Evolutionary conservation across 306 rosid genomes (phyloP), one percentile per base, ranked within the genome.

Genomic region (Leucaena leucocephala): DNA sequence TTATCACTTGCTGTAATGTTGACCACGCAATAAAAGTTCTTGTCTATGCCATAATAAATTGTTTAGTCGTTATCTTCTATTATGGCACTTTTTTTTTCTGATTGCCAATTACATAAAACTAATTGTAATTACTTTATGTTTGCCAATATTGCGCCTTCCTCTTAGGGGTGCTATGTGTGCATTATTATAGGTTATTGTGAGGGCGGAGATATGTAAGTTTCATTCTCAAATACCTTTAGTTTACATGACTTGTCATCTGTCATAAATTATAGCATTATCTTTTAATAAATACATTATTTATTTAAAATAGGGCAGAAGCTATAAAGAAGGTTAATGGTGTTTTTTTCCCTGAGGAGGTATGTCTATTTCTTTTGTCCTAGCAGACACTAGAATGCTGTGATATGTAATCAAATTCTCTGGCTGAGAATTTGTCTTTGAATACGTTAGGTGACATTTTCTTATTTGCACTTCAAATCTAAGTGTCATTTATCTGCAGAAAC

Each of bases 151-250:
- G 65, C 82, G 74, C 50, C 80, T 72, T 87, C 80, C 58, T 74
- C 76, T 76, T 91, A 93, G 98, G 98, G 98, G 81, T 93, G 98
- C 90, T 93, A 93, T 76, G 98, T 93, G 68, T 93, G 95, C 91
- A 93, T 93, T 70, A 85, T 93, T 72, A 83, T 93, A 68, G 93
- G 98, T 78, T 93, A 88, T 83, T 93, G 98, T 74, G 97, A 88
- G 78, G 93, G 97, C 70, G 98, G 98, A 70, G 98, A 93, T 85
- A 90, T 93, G 98, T 93, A 83, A 88, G 97, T 84, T 43, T 76
- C 82, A 50, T 80, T 74, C 81, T 39, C 68, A 42, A 49, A 63
- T 35, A 44, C 49, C 74, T 65, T 38, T 76, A 21, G 61, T 61
- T 55, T 36, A 68, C 27, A 21, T 78, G 57, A 55, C 68, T 75